Evolutionary conservation across 495 filamentous ascomycete genomes (phyloP), one percentile per base, ranked within the genome.

Genomic region (Diplogelasinospora grovesii): DNA sequence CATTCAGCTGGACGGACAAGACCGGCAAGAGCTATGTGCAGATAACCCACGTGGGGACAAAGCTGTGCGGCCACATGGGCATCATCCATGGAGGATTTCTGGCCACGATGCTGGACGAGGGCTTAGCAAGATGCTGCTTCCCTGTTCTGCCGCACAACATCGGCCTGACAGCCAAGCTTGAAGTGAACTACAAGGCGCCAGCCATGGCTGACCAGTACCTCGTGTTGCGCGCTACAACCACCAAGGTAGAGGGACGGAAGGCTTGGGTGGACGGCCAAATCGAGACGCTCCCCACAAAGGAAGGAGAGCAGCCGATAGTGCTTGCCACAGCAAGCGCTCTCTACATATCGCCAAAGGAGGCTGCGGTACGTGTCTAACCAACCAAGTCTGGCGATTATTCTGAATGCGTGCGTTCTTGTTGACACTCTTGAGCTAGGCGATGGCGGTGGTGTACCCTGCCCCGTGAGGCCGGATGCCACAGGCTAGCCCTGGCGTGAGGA

Each of bases 191-290:
- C 62, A 77, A 81, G 45, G 74, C 73, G 22, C 92, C 93, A 10
- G 81, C 81, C 19, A 73, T 75, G 57, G 87, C 90, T 18, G 73
- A 77, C n/a, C 70, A 73, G 32, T 94, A 82, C 55, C 68, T 89
- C 29, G 86, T 92, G 18, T 61, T 98, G 31, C 75, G 75, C 39
- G 93, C 87, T 14, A 77, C 78, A 53, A 95, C 88, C 13, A 77
- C 78, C 15, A 93, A 85, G 68, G 85, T 88, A 7, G 90, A 97
- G 57, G 93, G 92, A 5, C 74, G 92, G 45, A 98, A 98, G 63
- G 92, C 89, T 15, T 98, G 90, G 90, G 89, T 96, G 5, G 82
- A 88, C 63, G 93, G 86, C 15, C 77, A 78, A 48, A 84, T 98
- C 50, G 90, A 95, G 73, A 83, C 86, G 16, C 69, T 96, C 9